Evolutionary conservation across 495 filamentous ascomycete species (phyloP), one percentile per base, ranked within the genome.

Genomic region (Aspergillus affinis): DNA sequence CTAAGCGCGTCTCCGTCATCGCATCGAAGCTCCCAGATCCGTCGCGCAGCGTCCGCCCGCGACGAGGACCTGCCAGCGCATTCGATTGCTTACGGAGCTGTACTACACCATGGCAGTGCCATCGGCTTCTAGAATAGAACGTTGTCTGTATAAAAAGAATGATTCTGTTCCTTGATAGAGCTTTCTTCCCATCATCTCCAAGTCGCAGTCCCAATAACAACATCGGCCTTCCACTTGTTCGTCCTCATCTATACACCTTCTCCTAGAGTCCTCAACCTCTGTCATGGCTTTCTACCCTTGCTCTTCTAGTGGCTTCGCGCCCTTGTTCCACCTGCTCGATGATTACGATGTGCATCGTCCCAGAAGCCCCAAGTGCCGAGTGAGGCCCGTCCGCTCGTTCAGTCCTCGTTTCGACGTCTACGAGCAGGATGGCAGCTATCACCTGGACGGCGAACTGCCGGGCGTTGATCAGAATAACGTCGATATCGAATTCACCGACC

Each of bases 391-490:
- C 29, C 72, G 66, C 21, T 74, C 81, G 51, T 92, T 91, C 78
- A 70, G 76, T 9, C 91, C 91, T 1, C 84, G 84, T 61, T 97
- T 97, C 75, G 93, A 97, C 69, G 81, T 96, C 49, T 82, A 82
- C 58, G 92, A 96, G 74, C 72, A 78, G 2, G 77, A 82, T 47
- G 68, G 85, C 15, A 70, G 69, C 64, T 98, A 93, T 73, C 83
- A 92, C 65, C 86, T 98, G 2, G 86, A 94, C 65, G 92, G 92
- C 65, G 93, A 97, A 72, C 82, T 97, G 0, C 91, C 93, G 0
- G 93, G 93, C 45, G 80, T 92, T 50, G 83, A 90, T 51, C 88
- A 90, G 68, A 83, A 88, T 58, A 80, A 95, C 65, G 74, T 97
- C 61, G 76, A 84, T 54, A 89, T 97, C 66, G 91, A 96, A 72